Conservation (phyloP, 169 alveolate species). For the Neospora caninum region DNA sequence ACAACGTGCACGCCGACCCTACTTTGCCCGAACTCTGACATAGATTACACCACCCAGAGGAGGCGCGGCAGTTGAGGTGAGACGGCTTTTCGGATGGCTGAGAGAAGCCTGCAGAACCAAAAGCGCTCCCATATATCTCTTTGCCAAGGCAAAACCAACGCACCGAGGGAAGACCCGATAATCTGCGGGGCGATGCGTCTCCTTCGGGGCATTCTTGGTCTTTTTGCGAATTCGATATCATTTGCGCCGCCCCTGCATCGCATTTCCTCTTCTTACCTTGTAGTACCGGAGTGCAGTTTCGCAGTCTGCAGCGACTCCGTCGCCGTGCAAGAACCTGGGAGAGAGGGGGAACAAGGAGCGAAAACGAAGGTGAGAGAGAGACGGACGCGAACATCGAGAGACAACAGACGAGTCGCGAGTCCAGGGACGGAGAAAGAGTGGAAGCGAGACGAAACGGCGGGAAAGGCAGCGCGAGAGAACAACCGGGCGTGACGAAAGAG, state of each 20-base stretch:
- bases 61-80: too few species aligned
- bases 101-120: neutral
- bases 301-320: conserved; percentile 44
- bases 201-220: too few species aligned
- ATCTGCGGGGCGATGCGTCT: too few species aligned
- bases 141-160: neutral
- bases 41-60: too few species aligned
- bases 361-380: neutral
- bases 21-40: too few species aligned
- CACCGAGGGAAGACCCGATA: neutral
- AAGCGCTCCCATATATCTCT: neutral
- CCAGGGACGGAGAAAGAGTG: neutral
- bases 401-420: neutral
- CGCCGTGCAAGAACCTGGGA: conserved; percentile 36
- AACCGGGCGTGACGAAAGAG: too few species aligned
- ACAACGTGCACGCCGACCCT: too few species aligned
- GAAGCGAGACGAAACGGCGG: neutral
- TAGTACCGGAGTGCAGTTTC: conserved; percentile 39
- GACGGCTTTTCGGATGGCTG: neutral
- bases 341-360: neutral
- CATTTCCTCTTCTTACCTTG: neutral
- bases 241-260: neutral
- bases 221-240: too few species aligned
- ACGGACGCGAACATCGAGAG: neutral
- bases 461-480: too few species aligned